Evolutionary conservation across 345 rosid species (phyloP).

Genomic region (Citrus cavaleriei): DNA sequence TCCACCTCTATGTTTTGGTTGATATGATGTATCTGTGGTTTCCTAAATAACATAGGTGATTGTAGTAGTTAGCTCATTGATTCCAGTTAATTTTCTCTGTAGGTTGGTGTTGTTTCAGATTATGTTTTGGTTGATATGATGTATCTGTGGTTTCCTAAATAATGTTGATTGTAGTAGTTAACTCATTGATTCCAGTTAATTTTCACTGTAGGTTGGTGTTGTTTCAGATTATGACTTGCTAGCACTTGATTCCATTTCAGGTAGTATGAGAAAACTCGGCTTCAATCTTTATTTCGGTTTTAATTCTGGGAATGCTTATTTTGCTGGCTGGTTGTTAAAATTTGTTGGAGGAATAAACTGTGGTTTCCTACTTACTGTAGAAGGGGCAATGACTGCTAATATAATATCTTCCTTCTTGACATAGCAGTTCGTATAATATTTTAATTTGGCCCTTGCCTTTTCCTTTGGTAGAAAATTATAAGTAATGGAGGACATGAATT

Average conservation of each 20-base stretch:
- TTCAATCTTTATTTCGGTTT: not conserved
- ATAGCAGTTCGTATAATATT: not conserved
- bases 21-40: not conserved
- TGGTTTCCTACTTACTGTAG: not conserved
- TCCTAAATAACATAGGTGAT: not conserved
- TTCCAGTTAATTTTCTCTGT: constrained; percentile 20
- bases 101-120: constrained; percentile 99
- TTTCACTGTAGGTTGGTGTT: constrained; percentile 76
- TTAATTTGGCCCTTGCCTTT: not conserved
- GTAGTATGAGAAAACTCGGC: constrained; percentile 22
- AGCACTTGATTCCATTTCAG: constrained; percentile 87
- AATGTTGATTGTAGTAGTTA: not conserved
- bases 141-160: not conserved
- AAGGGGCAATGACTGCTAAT: not conserved
- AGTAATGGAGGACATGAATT: not conserved
- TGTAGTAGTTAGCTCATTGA: constrained; percentile 1
- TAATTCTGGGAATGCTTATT: not conserved
- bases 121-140: constrained; percentile 30
- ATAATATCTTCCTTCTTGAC: not conserved
- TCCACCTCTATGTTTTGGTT: not conserved
- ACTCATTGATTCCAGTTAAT: constrained; percentile 3
- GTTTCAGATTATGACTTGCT: constrained; percentile 94
- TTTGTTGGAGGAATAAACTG: not conserved
- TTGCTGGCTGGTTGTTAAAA: not conserved
- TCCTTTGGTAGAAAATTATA: not conserved